These are phyloP conservation scores for Bertia moriformis DNA, from an alignment of 2,329 filamentous ascomycete species.

Conservation along the genomic window DNA sequence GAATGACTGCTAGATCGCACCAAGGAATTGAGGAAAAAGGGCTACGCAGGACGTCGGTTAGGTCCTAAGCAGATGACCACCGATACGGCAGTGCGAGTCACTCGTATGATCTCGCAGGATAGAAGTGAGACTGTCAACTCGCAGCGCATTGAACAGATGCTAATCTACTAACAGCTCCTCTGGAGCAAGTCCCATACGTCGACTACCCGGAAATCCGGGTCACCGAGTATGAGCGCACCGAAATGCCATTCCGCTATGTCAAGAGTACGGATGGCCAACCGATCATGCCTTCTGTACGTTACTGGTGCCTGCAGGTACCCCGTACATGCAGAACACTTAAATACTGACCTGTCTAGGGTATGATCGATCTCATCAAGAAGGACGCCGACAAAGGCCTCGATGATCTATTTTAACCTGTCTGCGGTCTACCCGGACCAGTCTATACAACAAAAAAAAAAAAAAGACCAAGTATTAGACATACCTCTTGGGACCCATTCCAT, in stretches of 20 bases:
- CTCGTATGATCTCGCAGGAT: conserved; percentile 45
- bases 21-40: conserved; percentile 50
- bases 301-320: not conserved
- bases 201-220: conserved; percentile 51
- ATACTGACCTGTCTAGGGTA: conserved; percentile 30
- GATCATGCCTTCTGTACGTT: conserved; percentile 46
- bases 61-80: conserved; percentile 60
- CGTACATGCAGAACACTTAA: not conserved
- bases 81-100: conserved; percentile 56
- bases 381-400: conserved; percentile 54
- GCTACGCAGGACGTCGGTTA: conserved; percentile 45
- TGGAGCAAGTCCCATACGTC: conserved; percentile 45
- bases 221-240: conserved; percentile 47
- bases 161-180: conserved; percentile 24
- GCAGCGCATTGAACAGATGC: no score
- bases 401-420: conserved; percentile 40
- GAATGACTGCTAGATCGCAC: conserved; percentile 43
- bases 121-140: conserved; percentile 23
- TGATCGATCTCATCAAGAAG: conserved; percentile 52
- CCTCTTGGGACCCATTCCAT: no score
- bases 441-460: no score
- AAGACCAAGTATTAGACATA: no score
- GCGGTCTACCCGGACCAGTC: no score
- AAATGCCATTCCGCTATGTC: conserved; percentile 60
- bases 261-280: conserved; percentile 36